Base-by-base conservation (phyloP, 495 filamentous ascomycete species). In the Rostrohypoxylon terebratum region DNA sequence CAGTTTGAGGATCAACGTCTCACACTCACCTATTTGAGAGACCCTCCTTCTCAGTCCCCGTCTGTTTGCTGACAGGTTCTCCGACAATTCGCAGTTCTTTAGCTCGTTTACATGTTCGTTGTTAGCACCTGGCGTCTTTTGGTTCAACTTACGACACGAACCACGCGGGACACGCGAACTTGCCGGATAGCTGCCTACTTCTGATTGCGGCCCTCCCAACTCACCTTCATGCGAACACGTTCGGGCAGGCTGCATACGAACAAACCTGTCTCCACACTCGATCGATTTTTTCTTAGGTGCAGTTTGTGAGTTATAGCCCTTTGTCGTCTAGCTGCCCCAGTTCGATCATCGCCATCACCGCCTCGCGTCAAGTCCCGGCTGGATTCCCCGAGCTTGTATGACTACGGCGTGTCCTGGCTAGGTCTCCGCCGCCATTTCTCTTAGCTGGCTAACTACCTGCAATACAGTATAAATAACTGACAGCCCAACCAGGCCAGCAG, bases 211-310 rank as follows among this genome's bases (percentile, higher is more conserved):
- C 69, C 62, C 25, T 71, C 75, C 80, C 78, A 75, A 80, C 72
- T 75, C 65, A 68, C 54, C 75, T 74, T 74, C 73, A 80, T 81
- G 79, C 81, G 80, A 84, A 84, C 82, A 84, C 82, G 79, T 83
- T 83, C 79, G 75, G 83, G 83, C 76, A 83, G 80, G 76, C 81
- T 81, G 82, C 83, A 84, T 82, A 79, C 78, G 71, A 80, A 77
- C 77, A 71, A 70, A 77, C 72, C 62, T 11, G 66, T 72, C 71
- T 72, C 78, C 75, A 77, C 77, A 72, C 63, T 70, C 58, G 44
- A 63, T 66, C 61, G 70, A 77, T 50, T 47, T 55, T 42, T 28
- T 28, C 28, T 5, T 60, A 44, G 63, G 42, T 66, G 72, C 71
- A 68, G 59, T 69, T 63, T 40, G 68, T 69, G 61, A 54, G 68